Conservation (phyloP, 495 filamentous ascomycete genomes). For the Xylaria longipes region DNA sequence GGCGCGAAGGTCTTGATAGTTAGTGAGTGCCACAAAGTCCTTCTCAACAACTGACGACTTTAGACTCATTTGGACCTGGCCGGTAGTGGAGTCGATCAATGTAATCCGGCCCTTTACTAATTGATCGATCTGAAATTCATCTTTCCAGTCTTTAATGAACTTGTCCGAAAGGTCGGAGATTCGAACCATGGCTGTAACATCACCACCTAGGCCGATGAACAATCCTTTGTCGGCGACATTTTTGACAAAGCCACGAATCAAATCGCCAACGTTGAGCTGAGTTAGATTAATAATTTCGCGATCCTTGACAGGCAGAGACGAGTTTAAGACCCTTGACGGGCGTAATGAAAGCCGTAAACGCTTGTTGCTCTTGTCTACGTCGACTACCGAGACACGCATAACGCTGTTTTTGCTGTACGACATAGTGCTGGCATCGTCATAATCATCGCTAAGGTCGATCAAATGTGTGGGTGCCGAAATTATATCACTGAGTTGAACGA, state of each 20-base stretch:
- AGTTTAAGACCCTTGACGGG: slow-evolving; percentile 86
- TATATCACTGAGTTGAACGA: slow-evolving; percentile 81
- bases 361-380: slow-evolving; percentile 83
- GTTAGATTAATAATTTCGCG: slow-evolving; percentile 71
- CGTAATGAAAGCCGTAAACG: slow-evolving; percentile 79
- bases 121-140: slow-evolving; percentile 82
- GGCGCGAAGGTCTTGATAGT: slow-evolving; percentile 72
- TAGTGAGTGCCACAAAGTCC: slow-evolving; percentile 71
- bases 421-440: slow-evolving; percentile 67
- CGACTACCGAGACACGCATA: slow-evolving; percentile 79
- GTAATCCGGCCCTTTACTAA: slow-evolving; percentile 87
- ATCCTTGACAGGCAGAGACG: slow-evolving; percentile 82
- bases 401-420: slow-evolving; percentile 81
- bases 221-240: slow-evolving; percentile 84
- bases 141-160: slow-evolving; percentile 95
- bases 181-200: slow-evolving; percentile 80
- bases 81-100: slow-evolving; percentile 64
- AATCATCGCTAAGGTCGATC: slow-evolving; percentile 86
- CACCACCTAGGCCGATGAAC: slow-evolving; percentile 79
- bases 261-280: slow-evolving; percentile 77
- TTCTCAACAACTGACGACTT: slow-evolving; percentile 84
- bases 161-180: slow-evolving; percentile 88
- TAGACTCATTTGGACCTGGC: slow-evolving; percentile 82
- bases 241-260: slow-evolving; percentile 88
- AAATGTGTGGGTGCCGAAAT: slow-evolving; percentile 77